phyloP scores from a whole-genome alignment of 1,284 basidiomycete genomes.

The Volvariella surrecta region DNA sequence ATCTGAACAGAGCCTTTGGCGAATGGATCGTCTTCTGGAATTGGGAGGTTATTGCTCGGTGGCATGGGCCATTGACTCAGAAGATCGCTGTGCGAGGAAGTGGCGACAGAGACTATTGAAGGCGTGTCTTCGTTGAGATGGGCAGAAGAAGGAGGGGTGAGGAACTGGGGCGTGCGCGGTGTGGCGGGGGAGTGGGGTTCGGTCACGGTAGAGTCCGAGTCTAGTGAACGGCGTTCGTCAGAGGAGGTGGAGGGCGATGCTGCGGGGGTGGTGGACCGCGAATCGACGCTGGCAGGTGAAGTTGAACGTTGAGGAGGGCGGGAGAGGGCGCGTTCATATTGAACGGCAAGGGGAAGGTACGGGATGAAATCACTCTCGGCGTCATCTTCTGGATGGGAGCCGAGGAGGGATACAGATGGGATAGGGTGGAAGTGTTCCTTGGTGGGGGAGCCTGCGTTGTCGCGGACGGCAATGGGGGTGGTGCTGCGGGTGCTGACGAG shows the following conservation, averaged over 20 bases:
- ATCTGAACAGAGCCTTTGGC: conserved; percentile 9
- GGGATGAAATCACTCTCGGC: conserved; percentile 9
- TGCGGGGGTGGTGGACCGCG: neutral
- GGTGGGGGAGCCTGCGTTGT: conserved; percentile 1
- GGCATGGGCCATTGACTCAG: too few relatives aligned
- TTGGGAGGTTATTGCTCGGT: too few relatives aligned
- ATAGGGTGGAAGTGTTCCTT: conserved; percentile 3
- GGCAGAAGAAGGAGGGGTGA: neutral
- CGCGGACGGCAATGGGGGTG: neutral
- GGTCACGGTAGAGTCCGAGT: neutral
- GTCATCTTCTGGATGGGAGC: conserved; percentile 6
- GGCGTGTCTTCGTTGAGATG: neutral
- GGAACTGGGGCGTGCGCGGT: neutral
- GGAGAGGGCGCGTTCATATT: conserved; percentile 7
- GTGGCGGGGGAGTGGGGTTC: neutral
- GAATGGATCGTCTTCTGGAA: conserved; percentile 4
- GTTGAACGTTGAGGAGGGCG: neutral
- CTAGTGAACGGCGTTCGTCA: neutral
- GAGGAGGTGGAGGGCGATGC: neutral
- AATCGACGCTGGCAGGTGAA: neutral
- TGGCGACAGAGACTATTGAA: too few relatives aligned
- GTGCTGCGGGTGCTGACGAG: neutral
- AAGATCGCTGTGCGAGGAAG: too few relatives aligned
- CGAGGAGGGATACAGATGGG: conserved; percentile 5
- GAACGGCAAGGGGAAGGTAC: conserved; percentile 7